Conservation (phyloP, 306 rosid species). For the Dalbergia oliveri region DNA sequence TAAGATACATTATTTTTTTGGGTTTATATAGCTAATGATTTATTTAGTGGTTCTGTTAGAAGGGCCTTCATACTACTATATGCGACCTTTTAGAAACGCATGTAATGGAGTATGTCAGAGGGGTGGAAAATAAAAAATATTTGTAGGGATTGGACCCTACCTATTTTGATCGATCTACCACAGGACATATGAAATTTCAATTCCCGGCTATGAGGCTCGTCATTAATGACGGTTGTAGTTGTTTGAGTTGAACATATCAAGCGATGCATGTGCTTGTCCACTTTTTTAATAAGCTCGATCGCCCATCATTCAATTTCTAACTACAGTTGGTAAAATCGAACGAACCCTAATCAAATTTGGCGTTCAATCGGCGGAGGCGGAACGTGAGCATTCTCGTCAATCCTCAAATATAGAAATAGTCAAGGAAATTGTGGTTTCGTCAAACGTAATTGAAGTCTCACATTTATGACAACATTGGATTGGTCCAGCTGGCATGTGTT, state of each 20-base stretch:
- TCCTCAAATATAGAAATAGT: neutral
- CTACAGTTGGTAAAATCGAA: constrained; percentile 5
- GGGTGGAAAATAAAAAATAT: too few relatives aligned
- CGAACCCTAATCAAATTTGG: neutral
- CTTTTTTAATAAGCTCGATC: neutral
- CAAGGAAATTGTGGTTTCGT: neutral
- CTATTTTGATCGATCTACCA: too few relatives aligned
- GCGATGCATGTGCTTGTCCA: constrained; percentile 33
- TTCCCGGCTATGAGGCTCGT: constrained; percentile 6
- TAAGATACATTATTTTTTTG: neutral
- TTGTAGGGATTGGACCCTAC: too few relatives aligned
- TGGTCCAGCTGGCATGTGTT: neutral
- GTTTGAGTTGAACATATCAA: constrained; percentile 27
- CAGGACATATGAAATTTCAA: neutral
- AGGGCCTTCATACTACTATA: too few relatives aligned
- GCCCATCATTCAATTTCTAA: neutral
- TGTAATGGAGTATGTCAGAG: too few relatives aligned
- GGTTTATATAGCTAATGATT: too few relatives aligned
- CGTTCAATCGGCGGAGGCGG: neutral
- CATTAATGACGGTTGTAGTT: constrained; percentile 3
- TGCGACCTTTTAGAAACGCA: too few relatives aligned
- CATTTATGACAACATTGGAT: neutral
- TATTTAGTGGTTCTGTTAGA: too few relatives aligned
- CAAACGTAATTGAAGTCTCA: neutral
- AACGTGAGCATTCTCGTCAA: neutral